Conservation (phyloP, 2,329 filamentous ascomycete species). For the Furcasterigmium sp. region DNA sequence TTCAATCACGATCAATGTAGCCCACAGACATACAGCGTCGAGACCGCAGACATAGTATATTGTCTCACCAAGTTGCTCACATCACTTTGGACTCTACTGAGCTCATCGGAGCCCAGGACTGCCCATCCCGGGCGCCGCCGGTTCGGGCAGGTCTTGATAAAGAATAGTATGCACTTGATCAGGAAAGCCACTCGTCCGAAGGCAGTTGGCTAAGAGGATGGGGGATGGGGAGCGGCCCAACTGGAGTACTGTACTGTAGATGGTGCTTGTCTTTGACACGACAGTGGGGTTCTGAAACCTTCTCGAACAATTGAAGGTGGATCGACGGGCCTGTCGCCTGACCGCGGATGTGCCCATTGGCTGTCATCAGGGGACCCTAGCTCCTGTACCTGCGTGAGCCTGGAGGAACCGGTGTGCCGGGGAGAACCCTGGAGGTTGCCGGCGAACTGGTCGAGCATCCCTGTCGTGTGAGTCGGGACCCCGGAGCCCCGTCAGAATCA, state of each 20-base stretch:
- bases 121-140: too few relatives aligned
- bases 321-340: not conserved
- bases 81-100: too few relatives aligned
- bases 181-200: slow-evolving; percentile 10
- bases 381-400: not conserved
- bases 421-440: not conserved
- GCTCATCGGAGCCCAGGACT: too few relatives aligned
- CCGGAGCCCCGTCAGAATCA: too few relatives aligned
- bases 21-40: too few relatives aligned
- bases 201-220: slow-evolving; percentile 4
- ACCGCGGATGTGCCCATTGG: slow-evolving; percentile 1
- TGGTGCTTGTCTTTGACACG: not conserved
- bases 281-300: slow-evolving; percentile 13
- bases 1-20: too few relatives aligned
- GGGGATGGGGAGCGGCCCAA: slow-evolving; percentile 6
- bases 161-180: not conserved
- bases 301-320: slow-evolving; percentile 9
- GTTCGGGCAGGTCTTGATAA: slow-evolving; percentile 9
- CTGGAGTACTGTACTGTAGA: slow-evolving; percentile 5
- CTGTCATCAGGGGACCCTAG: not conserved
- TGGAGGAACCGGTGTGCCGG: slow-evolving; percentile 1
- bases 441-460: slow-evolving; percentile 1
- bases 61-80: too few relatives aligned
- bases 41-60: too few relatives aligned
- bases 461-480: not conserved